These are phyloP conservation scores for Penicillium coprophilum DNA, from an alignment of 495 filamentous ascomycete genomes.

Conservation along the genomic window DNA sequence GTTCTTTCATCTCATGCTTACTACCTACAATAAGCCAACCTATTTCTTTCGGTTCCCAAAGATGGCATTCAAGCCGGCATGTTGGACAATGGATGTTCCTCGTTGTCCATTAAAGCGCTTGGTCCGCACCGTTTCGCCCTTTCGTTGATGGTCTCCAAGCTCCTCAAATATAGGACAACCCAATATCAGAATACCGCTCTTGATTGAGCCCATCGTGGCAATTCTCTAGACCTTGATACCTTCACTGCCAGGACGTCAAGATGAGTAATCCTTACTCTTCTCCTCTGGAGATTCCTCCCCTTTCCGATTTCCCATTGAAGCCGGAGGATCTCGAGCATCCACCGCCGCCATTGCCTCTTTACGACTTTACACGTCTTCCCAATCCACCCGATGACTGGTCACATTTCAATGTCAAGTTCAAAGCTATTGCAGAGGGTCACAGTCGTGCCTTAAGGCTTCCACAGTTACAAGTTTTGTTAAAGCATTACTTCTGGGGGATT, in stretches of 20 bases:
- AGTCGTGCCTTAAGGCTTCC: constrained; percentile 1
- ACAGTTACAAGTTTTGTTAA: constrained; percentile 8
- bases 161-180: neutral
- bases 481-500: constrained; percentile 37
- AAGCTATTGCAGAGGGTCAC: neutral
- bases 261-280: neutral
- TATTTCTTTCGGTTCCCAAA: neutral
- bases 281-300: neutral
- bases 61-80: neutral
- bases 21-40: constrained; percentile 1
- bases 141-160: neutral
- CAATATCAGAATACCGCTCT: neutral
- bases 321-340: constrained; percentile 10
- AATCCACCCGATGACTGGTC: constrained; percentile 28
- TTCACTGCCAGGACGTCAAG: neutral
- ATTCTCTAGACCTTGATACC: neutral
- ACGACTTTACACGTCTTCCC: constrained; percentile 19
- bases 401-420: constrained; percentile 5
- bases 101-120: constrained; percentile 6
- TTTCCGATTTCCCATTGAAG: neutral
- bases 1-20: constrained; percentile 6
- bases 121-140: neutral
- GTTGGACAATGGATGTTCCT: neutral
- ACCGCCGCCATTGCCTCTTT: neutral
- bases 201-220: neutral